Base-by-base conservation (phyloP, 495 filamentous ascomycete genomes). In the Aspergillus asperescens region DNA sequence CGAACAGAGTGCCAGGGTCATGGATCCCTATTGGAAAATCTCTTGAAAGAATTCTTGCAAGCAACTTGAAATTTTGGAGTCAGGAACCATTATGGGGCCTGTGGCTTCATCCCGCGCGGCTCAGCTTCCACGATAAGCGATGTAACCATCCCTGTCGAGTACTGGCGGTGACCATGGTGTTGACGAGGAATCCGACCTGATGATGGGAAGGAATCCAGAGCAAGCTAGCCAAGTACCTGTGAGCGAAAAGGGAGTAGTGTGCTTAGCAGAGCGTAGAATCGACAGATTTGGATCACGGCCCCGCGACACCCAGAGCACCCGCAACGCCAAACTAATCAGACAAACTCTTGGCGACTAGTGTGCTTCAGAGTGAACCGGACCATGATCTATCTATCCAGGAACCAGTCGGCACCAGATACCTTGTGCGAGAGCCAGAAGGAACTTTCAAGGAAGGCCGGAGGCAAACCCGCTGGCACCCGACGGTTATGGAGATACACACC, bases 41-140 rank as follows among this genome's bases (percentile, higher is more conserved):
- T 15, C 19, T 35, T 10, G 13, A 24, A 47, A 31, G 6, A 28
- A 6, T 5, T 31, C 42, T 46, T 27, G 5, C 42, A 25, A 31
- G 42, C 25, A 31, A 46, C 42, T 31, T 46, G 42, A 46, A 46
- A 46, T 27, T 46, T 38, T 46, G 18, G 44, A 47, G 44, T 32
- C 27, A 22, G 20, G 9, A 22, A 15, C 10, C 44, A 46, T 10
- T 19, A 34, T 35, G 44, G 44, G 41, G 15, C 41, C 15, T 24
- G 24, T 23, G 24, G 20, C 4, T n/a, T 19, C 20, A 25, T 41
- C 39, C 39, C 19, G 39, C 39, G 24, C 20, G 6, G 12, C 20
- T 19, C 39, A 23, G 39, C 12, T 13, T 25, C 39, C 24, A 41
- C 25, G 25, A 28, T 9, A 5, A 28, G 5, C 9, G 25, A 28